Evolutionary conservation across 139 green algal species (phyloP), one percentile per base, ranked within the genome.

Genomic region (Marvania coccoides): DNA sequence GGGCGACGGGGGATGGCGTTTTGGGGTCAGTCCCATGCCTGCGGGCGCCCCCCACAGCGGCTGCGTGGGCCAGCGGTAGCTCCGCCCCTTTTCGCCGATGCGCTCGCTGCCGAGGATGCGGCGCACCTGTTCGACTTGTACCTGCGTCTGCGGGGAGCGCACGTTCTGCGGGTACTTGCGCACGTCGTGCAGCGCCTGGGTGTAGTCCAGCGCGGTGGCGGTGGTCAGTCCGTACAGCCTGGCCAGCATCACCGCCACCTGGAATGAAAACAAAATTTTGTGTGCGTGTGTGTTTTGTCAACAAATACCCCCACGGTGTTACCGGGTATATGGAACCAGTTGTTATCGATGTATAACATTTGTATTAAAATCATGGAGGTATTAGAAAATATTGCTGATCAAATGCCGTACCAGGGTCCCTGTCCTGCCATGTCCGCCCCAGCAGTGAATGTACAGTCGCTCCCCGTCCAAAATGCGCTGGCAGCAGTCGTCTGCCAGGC

Each of bases 391-490:
- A n/a, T n/a, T n/a, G n/a, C n/a, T n/a, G n/a, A n/a, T n/a, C n/a
- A n/a, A n/a, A n/a, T n/a, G n/a, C n/a, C n/a, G n/a, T n/a, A n/a
- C 58, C 56, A 83, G 61, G 5, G 77, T 83, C 14, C 77, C 77
- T 29, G 74, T 83, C 7, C 73, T 48, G 13, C 78, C 74, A 58
- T 92, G 85, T 0, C 85, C 85, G 19, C 85, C 86, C 85, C 71
- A 71, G 72, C 87, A 92, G 65, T 92, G 86, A 12, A 94, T 85
- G 76, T 92, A 92, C 37, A 94, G 47, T 29, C 61, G 56, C 69
- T 74, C 70, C 3, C 86, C 87, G 1, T 63, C 65, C 62, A 87
- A 70, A 8, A 92, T 75, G 15, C 86, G 81, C 58, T 81, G 72
- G 63, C 80, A 87, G 76, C 86, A 92, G 58, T 92, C 84, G 37